These are phyloP conservation scores for Hypsizygus ulmarius DNA, from an alignment of 1,284 basidiomycete species.

Conservation along the genomic window DNA sequence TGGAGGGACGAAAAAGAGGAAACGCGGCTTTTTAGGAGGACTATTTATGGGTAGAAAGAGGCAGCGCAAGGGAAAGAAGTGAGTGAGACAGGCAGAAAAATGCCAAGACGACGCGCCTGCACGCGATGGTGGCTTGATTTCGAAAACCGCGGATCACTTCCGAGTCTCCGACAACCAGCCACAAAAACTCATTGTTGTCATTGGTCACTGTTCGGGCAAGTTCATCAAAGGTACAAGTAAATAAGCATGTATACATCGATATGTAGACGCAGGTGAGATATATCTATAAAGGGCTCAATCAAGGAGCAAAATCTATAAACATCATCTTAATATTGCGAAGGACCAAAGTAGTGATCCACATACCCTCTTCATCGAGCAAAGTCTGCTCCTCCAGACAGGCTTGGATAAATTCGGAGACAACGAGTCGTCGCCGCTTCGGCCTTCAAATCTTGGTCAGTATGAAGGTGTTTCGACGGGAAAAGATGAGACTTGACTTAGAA, in stretches of 20 bases:
- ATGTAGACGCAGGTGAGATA: too few relatives aligned
- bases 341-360: slow-evolving; percentile 21
- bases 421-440: slow-evolving; percentile 76
- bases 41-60: not conserved
- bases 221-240: not conserved
- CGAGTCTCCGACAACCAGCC: slow-evolving; percentile 9
- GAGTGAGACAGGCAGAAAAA: slow-evolving; percentile 14
- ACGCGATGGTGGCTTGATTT: slow-evolving; percentile 11
- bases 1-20: slow-evolving; percentile 13
- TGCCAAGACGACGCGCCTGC: slow-evolving; percentile 11
- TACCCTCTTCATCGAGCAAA: slow-evolving; percentile 77
- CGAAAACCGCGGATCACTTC: slow-evolving; percentile 2
- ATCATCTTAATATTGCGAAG: not conserved
- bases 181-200: slow-evolving; percentile 6
- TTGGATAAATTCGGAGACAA: slow-evolving; percentile 73
- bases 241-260: too few relatives aligned
- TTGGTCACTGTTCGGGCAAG: not conserved
- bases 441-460: slow-evolving; percentile 32
- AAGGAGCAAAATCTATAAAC: slow-evolving; percentile 1
- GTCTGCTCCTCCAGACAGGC: slow-evolving; percentile 80
- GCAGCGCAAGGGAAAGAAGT: slow-evolving; percentile 5
- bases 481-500: slow-evolving; percentile 48
- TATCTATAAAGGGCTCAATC: not conserved
- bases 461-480: not conserved
- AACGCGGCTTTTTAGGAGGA: not conserved